Evolutionary conservation across 1,284 basidiomycete species (phyloP).

Genomic region (Cystobasidium sp.): DNA sequence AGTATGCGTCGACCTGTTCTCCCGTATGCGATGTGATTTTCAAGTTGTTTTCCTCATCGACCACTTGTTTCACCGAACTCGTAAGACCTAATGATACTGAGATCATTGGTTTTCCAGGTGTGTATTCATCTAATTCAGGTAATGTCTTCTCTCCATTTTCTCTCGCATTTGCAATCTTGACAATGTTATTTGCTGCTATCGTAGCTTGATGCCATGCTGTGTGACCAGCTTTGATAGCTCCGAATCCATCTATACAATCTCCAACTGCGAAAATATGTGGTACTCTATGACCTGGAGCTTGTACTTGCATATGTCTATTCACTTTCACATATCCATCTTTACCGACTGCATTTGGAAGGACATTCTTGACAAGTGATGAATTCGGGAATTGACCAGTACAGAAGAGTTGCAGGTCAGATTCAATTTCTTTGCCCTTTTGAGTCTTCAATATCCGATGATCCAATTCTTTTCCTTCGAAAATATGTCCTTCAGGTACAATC

Average conservation of each 20-base stretch:
- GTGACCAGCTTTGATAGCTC: conserved; percentile 72
- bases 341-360: conserved; percentile 64
- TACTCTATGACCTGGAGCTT: conserved; percentile 33
- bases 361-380: conserved; percentile 63
- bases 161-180: conserved; percentile 33
- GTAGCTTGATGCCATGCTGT: conserved; percentile 58
- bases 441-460: conserved; percentile 41
- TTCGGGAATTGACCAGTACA: conserved; percentile 79
- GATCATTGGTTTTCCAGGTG: conserved; percentile 66
- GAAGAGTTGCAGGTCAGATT: conserved; percentile 62
- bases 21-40: conserved; percentile 32
- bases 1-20: conserved; percentile 47
- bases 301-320: conserved; percentile 48
- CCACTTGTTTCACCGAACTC: conserved; percentile 29
- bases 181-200: conserved; percentile 56
- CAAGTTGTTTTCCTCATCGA: conserved; percentile 37
- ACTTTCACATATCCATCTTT: conserved; percentile 60
- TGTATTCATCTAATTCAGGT: conserved; percentile 64
- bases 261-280: conserved; percentile 69
- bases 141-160: conserved; percentile 19
- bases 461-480: conserved; percentile 41
- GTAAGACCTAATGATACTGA: conserved; percentile 68
- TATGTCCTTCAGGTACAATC: conserved; percentile 54
- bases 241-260: conserved; percentile 68
- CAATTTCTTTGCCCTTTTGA: conserved; percentile 28